These are phyloP conservation scores for Pseudogymnoascus sp. DNA, from an alignment of 2,329 filamentous ascomycete species.

Conservation along the genomic window DNA sequence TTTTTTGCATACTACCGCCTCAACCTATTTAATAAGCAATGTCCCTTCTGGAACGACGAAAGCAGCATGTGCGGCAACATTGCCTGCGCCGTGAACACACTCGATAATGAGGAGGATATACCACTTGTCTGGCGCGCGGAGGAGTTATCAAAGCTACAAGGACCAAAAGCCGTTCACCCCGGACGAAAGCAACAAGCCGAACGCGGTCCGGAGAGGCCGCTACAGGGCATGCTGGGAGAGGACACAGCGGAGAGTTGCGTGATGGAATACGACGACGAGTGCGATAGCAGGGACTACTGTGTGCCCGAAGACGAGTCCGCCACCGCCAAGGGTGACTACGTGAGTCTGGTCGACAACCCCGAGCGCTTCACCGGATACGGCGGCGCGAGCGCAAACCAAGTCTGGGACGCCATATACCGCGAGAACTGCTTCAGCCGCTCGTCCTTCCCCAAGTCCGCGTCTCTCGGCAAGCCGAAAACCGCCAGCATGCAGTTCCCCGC, in stretches of 20 bases:
- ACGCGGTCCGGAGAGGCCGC: conserved; percentile 59
- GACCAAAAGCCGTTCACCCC: conserved; percentile 84
- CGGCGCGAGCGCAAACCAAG: conserved; percentile 75
- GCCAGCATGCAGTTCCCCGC: conserved; percentile 39
- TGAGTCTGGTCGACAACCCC: conserved; percentile 86
- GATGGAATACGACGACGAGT: conserved; percentile 94
- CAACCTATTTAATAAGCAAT: conserved; percentile 89
- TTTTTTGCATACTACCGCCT: conserved; percentile 98
- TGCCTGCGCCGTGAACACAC: conserved; percentile 87
- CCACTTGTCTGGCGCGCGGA: conserved; percentile 85
- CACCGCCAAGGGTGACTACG: conserved; percentile 85
- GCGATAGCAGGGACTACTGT: conserved; percentile 94
- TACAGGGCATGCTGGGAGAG: conserved; percentile 77
- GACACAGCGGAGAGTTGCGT: conserved; percentile 92
- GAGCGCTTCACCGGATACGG: conserved; percentile 93
- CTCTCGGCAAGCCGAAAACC: conserved; percentile 38
- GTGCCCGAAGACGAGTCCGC: conserved; percentile 89
- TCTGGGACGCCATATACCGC: conserved; percentile 94
- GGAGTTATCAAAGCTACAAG: conserved; percentile 85
- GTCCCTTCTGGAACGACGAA: conserved; percentile 93
- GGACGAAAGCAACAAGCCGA: conserved; percentile 66
- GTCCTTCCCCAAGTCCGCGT: conserved; percentile 54
- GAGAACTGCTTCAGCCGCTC: conserved; percentile 88
- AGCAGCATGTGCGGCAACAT: conserved; percentile 95
- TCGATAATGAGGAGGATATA: conserved; percentile 93